These are phyloP conservation scores for Scleroderma citrinum DNA, from an alignment of 768 basidiomycete genomes.

Conservation along the genomic window DNA sequence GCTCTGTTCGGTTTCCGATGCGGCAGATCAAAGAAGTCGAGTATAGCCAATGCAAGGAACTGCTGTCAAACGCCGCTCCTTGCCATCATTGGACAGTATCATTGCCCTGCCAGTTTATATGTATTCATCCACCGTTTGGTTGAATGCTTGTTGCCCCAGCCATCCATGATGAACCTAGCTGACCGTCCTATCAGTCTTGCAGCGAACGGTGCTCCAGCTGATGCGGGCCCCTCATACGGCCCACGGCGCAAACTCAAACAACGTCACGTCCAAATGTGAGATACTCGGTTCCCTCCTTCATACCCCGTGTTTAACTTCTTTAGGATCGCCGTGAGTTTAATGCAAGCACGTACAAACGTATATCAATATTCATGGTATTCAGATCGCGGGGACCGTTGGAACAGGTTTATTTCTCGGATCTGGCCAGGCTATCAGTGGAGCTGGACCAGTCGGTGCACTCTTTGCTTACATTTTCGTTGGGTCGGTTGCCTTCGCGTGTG, in stretches of 20 bases:
- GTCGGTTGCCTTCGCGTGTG: conserved; percentile 59
- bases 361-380: background rate
- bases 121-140: no score
- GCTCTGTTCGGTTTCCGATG: no score
- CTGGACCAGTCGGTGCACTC: conserved; percentile 64
- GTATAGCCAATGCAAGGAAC: no score
- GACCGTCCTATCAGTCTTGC: background rate
- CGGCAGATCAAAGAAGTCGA: no score
- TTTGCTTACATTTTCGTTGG: conserved; percentile 61
- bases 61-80: no score
- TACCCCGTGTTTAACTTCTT: background rate
- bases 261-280: conserved; percentile 76
- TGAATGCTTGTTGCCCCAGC: no score
- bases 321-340: background rate
- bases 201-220: background rate
- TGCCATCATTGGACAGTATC: no score
- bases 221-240: background rate
- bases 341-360: background rate
- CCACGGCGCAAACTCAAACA: conserved; percentile 55
- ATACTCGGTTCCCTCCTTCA: background rate
- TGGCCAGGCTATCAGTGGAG: conserved; percentile 50
- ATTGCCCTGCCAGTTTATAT: no score
- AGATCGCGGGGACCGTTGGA: conserved; percentile 50
- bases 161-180: background rate
- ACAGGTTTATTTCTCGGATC: conserved; percentile 73